phyloP scores from a whole-genome alignment of 257 asterid species.

The Jacaranda mimosifolia region DNA sequence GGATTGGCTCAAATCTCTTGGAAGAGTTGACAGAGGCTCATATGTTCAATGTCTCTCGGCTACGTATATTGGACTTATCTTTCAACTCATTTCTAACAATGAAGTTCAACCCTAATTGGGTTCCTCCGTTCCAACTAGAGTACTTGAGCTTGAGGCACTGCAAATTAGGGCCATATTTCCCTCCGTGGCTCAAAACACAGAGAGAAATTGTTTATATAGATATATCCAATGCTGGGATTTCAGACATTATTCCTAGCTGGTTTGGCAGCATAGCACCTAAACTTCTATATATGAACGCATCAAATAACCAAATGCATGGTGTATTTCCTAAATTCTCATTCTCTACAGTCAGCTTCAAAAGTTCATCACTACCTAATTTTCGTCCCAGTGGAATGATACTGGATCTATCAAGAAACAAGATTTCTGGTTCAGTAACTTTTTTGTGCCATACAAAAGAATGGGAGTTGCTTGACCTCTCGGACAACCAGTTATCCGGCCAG shows the following conservation, averaged over 20 bases:
- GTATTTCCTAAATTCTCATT: conserved; percentile 2
- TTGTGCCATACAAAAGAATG: background rate
- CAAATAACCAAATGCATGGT: conserved; percentile 31
- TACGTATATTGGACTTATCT: conserved; percentile 18
- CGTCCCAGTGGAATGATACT: background rate
- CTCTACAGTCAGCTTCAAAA: background rate
- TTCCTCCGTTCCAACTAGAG: conserved; percentile 31
- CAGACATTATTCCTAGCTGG: conserved; percentile 32
- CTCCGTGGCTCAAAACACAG: conserved; percentile 38
- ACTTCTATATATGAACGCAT: background rate
- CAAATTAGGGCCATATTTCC: conserved; percentile 34
- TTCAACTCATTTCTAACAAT: conserved; percentile 1
- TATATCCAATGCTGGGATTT: conserved; percentile 28
- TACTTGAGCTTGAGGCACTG: conserved; percentile 1
- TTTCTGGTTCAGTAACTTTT: background rate
- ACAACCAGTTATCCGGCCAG: background rate
- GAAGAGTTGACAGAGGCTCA: conserved; percentile 23
- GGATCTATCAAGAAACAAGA: background rate
- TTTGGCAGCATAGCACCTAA: background rate
- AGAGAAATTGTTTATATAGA: background rate
- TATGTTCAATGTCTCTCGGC: conserved; percentile 23
- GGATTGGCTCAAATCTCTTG: conserved; percentile 33
- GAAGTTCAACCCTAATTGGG: conserved; percentile 23
- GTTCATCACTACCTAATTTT: background rate
- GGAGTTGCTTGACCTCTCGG: conserved; percentile 15